phyloP scores from a whole-genome alignment of 139 green algal species.

The Chlamydomonas asymmetrica region DNA sequence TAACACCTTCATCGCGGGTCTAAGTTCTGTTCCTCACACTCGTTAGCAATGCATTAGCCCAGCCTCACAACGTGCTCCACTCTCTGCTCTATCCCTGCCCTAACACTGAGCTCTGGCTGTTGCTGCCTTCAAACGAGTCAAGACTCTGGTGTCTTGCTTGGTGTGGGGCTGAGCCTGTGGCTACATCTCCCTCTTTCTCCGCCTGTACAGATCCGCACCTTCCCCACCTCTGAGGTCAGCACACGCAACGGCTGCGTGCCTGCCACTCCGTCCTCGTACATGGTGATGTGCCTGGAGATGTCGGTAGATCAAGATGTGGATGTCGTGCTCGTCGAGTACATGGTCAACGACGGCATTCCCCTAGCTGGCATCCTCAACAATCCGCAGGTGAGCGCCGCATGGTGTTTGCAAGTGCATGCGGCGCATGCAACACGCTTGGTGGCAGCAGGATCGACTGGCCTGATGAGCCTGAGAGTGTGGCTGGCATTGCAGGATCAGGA shows the following conservation, averaged over 20 bases:
- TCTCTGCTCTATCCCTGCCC: neutral
- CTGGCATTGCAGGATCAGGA: too few species aligned
- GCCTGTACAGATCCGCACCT: neutral
- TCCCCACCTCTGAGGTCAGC: slow-evolving; percentile 4
- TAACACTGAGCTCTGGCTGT: neutral
- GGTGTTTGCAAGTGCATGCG: too few species aligned
- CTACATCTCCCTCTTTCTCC: too few species aligned
- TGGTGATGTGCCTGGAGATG: slow-evolving; percentile 24
- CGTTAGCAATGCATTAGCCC: neutral
- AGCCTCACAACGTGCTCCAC: neutral
- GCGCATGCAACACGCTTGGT: too few species aligned
- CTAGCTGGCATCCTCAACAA: too few species aligned
- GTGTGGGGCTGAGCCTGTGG: neutral
- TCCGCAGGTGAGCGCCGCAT: too few species aligned
- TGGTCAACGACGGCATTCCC: too few species aligned
- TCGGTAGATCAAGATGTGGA: slow-evolving; percentile 12
- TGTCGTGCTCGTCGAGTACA: slow-evolving; percentile 23
- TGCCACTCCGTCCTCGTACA: neutral
- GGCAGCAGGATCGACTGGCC: too few species aligned
- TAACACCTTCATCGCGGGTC: too few species aligned
- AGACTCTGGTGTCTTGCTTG: neutral
- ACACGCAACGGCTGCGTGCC: slow-evolving; percentile 28
- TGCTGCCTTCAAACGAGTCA: neutral
- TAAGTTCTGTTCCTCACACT: too few species aligned
- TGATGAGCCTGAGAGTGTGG: too few species aligned